Conservation (phyloP, 2,329 filamentous ascomycete species). For the Sporothrix globosa region DNA sequence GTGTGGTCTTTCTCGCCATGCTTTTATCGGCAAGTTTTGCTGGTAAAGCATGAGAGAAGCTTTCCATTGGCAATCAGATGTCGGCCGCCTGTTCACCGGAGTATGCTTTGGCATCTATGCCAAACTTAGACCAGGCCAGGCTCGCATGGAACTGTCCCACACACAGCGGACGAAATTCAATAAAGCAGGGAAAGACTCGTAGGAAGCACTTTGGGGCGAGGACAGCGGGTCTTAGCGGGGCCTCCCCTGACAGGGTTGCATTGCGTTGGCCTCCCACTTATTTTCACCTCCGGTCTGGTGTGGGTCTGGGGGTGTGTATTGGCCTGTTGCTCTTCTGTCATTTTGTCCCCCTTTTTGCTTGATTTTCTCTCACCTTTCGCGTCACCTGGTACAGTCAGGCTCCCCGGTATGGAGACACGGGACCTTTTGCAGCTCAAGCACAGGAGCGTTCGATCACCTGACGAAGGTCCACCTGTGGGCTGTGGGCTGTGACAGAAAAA, state of each 20-base stretch:
- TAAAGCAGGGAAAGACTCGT: background rate
- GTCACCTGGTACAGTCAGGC: background rate
- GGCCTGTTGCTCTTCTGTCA: too few species aligned
- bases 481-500: background rate
- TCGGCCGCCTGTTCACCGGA: background rate
- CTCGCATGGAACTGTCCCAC: background rate
- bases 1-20: background rate
- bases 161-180: background rate
- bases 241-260: constrained; percentile 6
- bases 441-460: constrained; percentile 27
- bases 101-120: background rate
- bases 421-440: constrained; percentile 19
- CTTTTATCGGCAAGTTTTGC: background rate
- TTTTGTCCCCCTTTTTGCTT: background rate
- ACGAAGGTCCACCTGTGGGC: constrained; percentile 1
- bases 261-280: constrained; percentile 11
- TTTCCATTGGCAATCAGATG: background rate
- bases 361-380: background rate
- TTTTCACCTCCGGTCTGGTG: background rate
- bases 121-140: background rate
- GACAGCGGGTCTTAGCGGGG: too few species aligned
- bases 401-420: background rate
- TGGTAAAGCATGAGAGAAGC: background rate
- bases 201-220: too few species aligned
- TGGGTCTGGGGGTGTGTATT: background rate